phyloP scores from a whole-genome alignment of 176 grass and related monocot species.

The Zoysia pacifica region DNA sequence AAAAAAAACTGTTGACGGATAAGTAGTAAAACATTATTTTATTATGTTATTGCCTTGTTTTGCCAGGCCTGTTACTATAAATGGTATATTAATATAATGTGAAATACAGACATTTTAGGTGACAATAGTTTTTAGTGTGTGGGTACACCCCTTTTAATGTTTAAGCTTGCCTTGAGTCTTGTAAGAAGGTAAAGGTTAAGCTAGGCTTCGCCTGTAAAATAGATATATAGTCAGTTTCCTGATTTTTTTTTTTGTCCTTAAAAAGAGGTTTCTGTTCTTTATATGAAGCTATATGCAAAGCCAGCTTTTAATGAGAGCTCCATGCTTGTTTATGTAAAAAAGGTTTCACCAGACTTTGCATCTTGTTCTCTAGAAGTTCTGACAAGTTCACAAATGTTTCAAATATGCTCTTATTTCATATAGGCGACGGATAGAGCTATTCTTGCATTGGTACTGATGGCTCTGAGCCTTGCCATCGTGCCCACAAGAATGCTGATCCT shows the following conservation, averaged over 20 bases:
- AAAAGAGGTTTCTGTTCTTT: no score
- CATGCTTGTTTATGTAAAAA: no score
- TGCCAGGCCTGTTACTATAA: constrained; percentile 8
- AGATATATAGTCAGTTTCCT: no score
- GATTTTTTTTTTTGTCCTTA: no score
- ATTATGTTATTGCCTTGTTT: neutral
- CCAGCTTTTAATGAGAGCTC: no score
- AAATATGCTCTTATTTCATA: neutral
- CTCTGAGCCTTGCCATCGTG: constrained; percentile 58
- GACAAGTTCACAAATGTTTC: neutral
- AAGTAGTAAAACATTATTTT: neutral
- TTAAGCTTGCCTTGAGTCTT: neutral
- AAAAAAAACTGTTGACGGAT: no score
- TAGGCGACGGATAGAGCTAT: constrained; percentile 82
- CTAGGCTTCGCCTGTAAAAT: no score
- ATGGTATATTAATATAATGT: constrained; percentile 26
- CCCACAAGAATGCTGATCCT: constrained; percentile 62
- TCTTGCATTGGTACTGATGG: constrained; percentile 62
- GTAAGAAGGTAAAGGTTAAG: neutral
- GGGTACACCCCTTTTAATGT: neutral
- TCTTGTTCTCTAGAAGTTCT: constrained; percentile 2
- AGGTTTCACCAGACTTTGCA: constrained; percentile 14
- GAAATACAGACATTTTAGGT: neutral
- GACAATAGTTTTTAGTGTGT: neutral
- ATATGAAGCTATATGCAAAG: no score